Evolutionary conservation across 1,284 basidiomycete species (phyloP).

Genomic region (Puccinia novopanici): DNA sequence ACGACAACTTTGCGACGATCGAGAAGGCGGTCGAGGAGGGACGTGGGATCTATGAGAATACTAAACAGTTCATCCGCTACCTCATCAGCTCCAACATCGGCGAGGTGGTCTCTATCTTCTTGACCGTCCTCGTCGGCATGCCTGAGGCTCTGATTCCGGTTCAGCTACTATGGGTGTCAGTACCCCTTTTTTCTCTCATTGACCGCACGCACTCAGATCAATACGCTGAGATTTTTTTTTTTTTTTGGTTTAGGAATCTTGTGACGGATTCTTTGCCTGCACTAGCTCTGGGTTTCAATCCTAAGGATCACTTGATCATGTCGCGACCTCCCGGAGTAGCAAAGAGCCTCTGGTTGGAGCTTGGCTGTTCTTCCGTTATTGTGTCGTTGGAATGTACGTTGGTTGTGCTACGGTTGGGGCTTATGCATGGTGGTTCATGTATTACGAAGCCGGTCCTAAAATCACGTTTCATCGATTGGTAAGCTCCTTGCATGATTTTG

Average conservation of each 20-base stretch:
- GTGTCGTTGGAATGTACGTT: conserved; percentile 90
- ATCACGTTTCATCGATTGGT: conserved; percentile 91
- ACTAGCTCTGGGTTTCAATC: conserved; percentile 98
- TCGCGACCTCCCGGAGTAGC: conserved; percentile 78
- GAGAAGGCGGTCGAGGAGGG: conserved; percentile 74
- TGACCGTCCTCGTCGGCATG: conserved; percentile 95
- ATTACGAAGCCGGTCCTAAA: conserved; percentile 83
- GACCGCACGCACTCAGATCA: not conserved
- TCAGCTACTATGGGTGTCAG: conserved; percentile 86
- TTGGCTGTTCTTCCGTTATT: conserved; percentile 94
- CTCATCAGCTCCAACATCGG: conserved; percentile 92
- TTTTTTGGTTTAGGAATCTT: conserved; percentile 53
- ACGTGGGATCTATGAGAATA: conserved; percentile 96
- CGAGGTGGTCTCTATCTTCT: conserved; percentile 96
- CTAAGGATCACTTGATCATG: conserved; percentile 94
- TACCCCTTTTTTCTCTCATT: conserved; percentile 49
- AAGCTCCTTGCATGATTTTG: conserved; percentile 50
- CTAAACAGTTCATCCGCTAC: conserved; percentile 85
- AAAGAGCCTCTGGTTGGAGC: conserved; percentile 85
- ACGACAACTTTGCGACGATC: conserved; percentile 63
- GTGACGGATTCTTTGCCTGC: conserved; percentile 82
- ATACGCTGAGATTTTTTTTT: not conserved
- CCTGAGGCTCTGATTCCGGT: conserved; percentile 97
- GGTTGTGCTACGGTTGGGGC: conserved; percentile 93
- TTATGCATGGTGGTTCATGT: conserved; percentile 98